Evolutionary conservation across 345 rosid species (phyloP).

Genomic region (Eucalyptus guilfoylei): DNA sequence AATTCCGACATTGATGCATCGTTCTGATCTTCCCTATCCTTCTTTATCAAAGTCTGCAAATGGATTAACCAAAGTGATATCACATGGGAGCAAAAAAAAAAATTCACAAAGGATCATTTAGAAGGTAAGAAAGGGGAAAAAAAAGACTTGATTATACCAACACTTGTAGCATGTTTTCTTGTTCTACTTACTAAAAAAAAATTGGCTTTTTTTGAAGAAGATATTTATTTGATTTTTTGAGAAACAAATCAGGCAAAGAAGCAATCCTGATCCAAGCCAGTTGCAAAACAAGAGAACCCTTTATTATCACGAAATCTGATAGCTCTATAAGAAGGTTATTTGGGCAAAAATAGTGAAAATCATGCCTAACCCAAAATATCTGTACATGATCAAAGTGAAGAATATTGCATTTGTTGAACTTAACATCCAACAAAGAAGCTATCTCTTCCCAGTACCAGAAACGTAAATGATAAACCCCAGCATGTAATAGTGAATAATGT

Average conservation of each 20-base stretch:
- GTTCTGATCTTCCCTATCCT: constrained; percentile 54
- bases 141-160: neutral
- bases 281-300: neutral
- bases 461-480: neutral
- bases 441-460: neutral
- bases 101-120: neutral
- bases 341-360: neutral
- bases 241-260: neutral
- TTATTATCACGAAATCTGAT: neutral
- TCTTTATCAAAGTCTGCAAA: constrained; percentile 57
- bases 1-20: constrained; percentile 53
- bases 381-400: neutral
- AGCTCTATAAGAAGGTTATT: neutral
- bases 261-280: neutral
- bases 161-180: neutral
- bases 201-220: neutral
- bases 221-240: neutral
- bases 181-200: neutral
- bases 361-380: neutral
- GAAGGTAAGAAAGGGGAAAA: neutral
- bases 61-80: neutral
- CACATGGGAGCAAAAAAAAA: neutral
- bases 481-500: neutral
- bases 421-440: neutral
- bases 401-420: neutral